Evolutionary conservation across 306 rosid genomes (phyloP), one percentile per base, ranked within the genome.

Genomic region (Cercis canadensis): DNA sequence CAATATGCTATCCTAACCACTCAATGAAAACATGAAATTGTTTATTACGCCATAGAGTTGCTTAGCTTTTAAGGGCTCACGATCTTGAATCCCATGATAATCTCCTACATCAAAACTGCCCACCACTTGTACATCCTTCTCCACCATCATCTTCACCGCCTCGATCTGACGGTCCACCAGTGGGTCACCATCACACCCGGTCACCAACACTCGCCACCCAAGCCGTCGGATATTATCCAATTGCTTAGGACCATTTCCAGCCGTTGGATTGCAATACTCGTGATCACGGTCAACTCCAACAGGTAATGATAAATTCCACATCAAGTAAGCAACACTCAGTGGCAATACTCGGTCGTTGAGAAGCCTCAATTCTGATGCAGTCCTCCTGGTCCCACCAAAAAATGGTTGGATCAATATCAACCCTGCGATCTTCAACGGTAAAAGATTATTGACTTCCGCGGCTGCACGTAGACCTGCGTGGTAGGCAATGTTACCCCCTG

Each of bases 401-500:
- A n/a, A 74, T 0, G 88, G 88, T 24, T 85, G 94, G 11, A 68
- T 41, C 69, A 88, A 54, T 68, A 88, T 70, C 10, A 88, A 64
- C 81, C 86, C 94, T 74, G 15, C n/a, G 69, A 85, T 83, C 41
- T 33, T 66, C 5, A 57, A 3, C 6, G 64, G 77, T 14, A 8
- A 9, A 14, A 57, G 55, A 12, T 44, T 1, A 17, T 24, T 3
- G 9, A 1, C 34, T 0, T 5, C 75, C 15, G 32, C 37, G 1
- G 61, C 73, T 62, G 51, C 62, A 14, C 83, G 88, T 12, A 83
- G 80, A 54, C 85, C 90, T 2, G 72, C 76, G 17, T 71, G 67
- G 81, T 83, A 85, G 2, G 87, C 87, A 0, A 88, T 85, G 14
- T 79, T 88, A 11, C 65, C 90, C 0, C 90, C 90, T 0, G 90